Evolutionary conservation across 1,284 basidiomycete genomes (phyloP), one percentile per base, ranked within the genome.

Genomic region (Cryptococcus jaspeensis): DNA sequence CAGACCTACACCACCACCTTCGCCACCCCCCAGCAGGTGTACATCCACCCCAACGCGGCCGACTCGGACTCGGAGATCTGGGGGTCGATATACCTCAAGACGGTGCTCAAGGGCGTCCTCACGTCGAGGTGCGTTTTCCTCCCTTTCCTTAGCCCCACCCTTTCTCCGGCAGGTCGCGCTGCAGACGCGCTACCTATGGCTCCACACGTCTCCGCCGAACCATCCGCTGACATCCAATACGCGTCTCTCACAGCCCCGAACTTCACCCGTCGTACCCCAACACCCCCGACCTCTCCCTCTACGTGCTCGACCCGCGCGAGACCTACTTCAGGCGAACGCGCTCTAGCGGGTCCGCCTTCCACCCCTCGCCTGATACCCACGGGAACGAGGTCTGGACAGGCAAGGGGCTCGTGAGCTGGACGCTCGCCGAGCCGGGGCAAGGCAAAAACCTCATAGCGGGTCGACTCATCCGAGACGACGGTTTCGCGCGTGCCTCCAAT

Each of bases 401-500:
- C 20, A 75, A 74, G 49, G 74, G 74, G 0, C 58, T 75, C 1
- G 57, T 76, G 28, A 67, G 62, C 36, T 73, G 72, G 72, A 72
- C 73, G 28, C 57, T 75, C 3, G 61, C 64, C 1, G 74, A 76
- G 51, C 65, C 68, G 4, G 70, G 70, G 22, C 59, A 62, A 32
- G 73, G 73, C 8, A 76, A 75, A 59, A 73, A 67, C 44, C 63
- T 76, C 46, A 74, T 76, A 49, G 75, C 73, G 1, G 74, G 74
- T 16, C 58, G 74, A 37, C 56, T 76, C 12, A 56, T 69, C 12
- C 53, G 59, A 25, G 53, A 52, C 4, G 28, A 15, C 18, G 61
- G 60, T 2, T 72, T 70, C 52, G 23, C 63, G 1, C 20, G 35
- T 28, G 9, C 5, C 28, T 15, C 48, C 8, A 37, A 22, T 18